Conservation (phyloP, 2,329 filamentous ascomycete genomes). For the Mycocentrospora acerina region DNA sequence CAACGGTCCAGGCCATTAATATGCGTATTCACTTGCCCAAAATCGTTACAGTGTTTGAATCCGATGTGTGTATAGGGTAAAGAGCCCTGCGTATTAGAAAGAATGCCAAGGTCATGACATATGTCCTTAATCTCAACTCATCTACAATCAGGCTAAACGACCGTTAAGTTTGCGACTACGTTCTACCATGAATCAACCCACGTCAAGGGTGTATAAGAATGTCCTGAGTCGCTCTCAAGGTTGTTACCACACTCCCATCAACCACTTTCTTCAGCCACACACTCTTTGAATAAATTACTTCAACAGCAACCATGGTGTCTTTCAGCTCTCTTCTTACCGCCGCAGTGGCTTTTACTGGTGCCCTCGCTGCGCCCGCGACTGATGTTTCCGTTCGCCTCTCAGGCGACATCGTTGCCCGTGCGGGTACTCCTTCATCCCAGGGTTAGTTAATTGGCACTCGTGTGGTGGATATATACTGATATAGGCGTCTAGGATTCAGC, state of each 20-base stretch:
- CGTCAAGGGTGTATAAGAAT: slow-evolving; percentile 23
- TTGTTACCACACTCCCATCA: slow-evolving; percentile 8
- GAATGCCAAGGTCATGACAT: no score
- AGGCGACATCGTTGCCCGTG: slow-evolving; percentile 28
- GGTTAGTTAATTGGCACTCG: no score
- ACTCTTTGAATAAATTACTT: slow-evolving; percentile 2
- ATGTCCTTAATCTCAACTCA: slow-evolving; percentile 16
- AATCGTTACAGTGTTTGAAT: no score
- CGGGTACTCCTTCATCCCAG: slow-evolving; percentile 50
- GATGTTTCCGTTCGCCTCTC: slow-evolving; percentile 42
- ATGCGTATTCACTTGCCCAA: slow-evolving; percentile 18
- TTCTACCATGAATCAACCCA: slow-evolving; percentile 5
- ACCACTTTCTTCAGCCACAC: slow-evolving; percentile 4
- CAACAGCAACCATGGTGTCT: slow-evolving; percentile 28
- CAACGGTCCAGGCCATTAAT: slow-evolving; percentile 15
- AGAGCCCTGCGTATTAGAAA: no score
- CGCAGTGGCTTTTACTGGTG: slow-evolving; percentile 25
- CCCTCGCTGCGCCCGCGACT: slow-evolving; percentile 29
- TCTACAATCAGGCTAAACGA: slow-evolving; percentile 17
- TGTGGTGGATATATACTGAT: no score
- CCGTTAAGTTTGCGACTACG: slow-evolving; percentile 12
- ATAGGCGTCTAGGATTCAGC: no score
- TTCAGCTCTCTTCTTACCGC: slow-evolving; percentile 31
- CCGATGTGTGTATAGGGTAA: no score
- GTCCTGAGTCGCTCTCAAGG: slow-evolving; percentile 11